Conservation (phyloP, 768 basidiomycete species). For the Cystobasidium tubakii region DNA sequence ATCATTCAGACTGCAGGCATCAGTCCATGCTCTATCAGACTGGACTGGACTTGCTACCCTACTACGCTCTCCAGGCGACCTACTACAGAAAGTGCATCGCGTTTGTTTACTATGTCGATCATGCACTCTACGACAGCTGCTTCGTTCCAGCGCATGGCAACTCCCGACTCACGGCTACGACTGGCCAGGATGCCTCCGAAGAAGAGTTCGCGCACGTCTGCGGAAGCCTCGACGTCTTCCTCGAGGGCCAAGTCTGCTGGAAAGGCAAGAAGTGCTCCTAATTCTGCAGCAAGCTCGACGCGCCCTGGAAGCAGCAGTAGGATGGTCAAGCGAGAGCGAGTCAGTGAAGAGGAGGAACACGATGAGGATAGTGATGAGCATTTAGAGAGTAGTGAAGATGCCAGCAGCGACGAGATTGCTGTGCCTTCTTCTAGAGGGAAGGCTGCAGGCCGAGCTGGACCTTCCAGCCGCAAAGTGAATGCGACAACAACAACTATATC, state of each 20-base stretch:
- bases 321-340: slow-evolving; percentile 20
- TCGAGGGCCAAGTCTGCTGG: not conserved
- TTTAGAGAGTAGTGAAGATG: slow-evolving; percentile 2
- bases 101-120: not conserved
- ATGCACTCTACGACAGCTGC: no score
- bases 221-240: not conserved
- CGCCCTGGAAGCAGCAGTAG: not conserved
- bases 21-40: no score
- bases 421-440: not conserved
- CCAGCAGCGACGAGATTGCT: not conserved
- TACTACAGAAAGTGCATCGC: not conserved
- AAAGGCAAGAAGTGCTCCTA: not conserved
- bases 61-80: not conserved
- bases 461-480: not conserved
- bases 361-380: slow-evolving; percentile 9
- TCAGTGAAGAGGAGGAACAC: slow-evolving; percentile 2
- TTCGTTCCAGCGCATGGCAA: no score
- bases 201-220: not conserved
- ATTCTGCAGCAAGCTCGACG: slow-evolving; percentile 8
- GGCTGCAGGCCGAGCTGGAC: not conserved
- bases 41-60: no score
- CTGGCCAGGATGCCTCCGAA: not conserved
- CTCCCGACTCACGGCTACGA: no score
- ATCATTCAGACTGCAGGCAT: no score
- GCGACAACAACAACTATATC: not conserved